These are phyloP conservation scores for Podaxis mareebaensis DNA, from an alignment of 768 basidiomycete species.

Conservation along the genomic window DNA sequence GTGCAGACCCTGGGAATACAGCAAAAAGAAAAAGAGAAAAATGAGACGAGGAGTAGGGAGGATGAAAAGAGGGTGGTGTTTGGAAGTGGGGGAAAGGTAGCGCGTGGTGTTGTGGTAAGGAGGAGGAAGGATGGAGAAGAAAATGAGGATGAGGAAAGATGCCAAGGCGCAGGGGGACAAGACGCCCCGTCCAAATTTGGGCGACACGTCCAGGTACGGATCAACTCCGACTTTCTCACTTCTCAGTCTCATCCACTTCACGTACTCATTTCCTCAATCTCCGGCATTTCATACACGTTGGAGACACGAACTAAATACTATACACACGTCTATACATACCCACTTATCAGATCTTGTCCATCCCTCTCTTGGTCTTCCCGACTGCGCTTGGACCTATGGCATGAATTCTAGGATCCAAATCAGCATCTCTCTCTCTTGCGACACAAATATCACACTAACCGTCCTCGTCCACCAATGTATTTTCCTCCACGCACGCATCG, in stretches of 20 bases:
- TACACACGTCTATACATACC: conserved; percentile 7
- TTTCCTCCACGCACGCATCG: conserved; percentile 77
- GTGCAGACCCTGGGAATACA: conserved; percentile 17
- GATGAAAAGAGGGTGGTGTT: conserved; percentile 18
- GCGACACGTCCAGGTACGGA: conserved; percentile 13
- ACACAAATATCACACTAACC: conserved; percentile 44
- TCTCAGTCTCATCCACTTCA: conserved; percentile 7
- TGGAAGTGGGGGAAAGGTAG: conserved; percentile 17
- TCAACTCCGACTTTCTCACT: conserved; percentile 18
- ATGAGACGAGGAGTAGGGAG: conserved; percentile 16
- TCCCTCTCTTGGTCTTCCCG: neutral
- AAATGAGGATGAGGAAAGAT: conserved; percentile 11
- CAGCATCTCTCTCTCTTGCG: neutral
- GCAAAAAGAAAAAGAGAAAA: conserved; percentile 14
- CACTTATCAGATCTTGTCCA: conserved; percentile 3
- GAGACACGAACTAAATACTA: conserved; percentile 5
- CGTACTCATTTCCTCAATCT: neutral
- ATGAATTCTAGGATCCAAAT: conserved; percentile 24
- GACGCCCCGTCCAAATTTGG: conserved; percentile 14
- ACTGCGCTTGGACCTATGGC: conserved; percentile 19
- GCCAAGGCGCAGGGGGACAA: conserved; percentile 12
- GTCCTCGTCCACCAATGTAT: conserved; percentile 82
- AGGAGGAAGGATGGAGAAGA: neutral
- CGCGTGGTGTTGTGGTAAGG: neutral
- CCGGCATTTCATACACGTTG: conserved; percentile 12